Base-by-base conservation (phyloP, 257 asterid species). In the Primulina eburnea region DNA sequence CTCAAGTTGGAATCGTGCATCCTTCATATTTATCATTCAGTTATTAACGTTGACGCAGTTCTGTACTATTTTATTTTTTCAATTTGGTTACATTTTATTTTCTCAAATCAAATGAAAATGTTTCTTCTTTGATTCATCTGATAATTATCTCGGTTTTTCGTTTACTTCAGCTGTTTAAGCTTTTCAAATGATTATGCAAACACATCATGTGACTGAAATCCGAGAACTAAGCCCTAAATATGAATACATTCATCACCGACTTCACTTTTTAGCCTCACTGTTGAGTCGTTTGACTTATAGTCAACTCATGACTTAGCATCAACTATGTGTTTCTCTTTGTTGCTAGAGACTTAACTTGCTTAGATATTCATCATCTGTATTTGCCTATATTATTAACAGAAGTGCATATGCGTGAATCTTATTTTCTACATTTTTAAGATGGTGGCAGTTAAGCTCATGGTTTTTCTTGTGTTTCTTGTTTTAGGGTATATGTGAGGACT, bases 401-500 rank as follows among this genome's bases (percentile, higher is more conserved):
- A 4, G 26, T 56, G 30, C 61, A 60, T 28, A 61, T 24, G 53
- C 64, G 3, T 16, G 14, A 62, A 32, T 33, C 26, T 32, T 62
- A 32, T 14, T 64, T 68, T 43, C 64, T 17, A 62, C 32, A 53
- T 35, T 68, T 3, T 56, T 64, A 47, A 20, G 47, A 63, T 14
- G 16, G 73, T 18, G 8, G n/a, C 20, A 7, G 53, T 50, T 38
- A 37, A 60, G 68, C 58, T 74, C 67, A 68, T 61, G 47, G 21
- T 24, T 20, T 60, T 74, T 69, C 59, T 38, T 50, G 52, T 35
- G 37, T 70, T 38, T 73, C 58, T 61, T 66, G 26, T 52, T 82
- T 77, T 86, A 93, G 98, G 98, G 98, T 26, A 73, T 93, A 62
- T 75, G 87, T 73, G 94, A 80, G 40, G 92, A 87, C 77, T 75